Conservation (phyloP, 176 grass and related monocot genomes). For the Thinopyrum elongatum region DNA sequence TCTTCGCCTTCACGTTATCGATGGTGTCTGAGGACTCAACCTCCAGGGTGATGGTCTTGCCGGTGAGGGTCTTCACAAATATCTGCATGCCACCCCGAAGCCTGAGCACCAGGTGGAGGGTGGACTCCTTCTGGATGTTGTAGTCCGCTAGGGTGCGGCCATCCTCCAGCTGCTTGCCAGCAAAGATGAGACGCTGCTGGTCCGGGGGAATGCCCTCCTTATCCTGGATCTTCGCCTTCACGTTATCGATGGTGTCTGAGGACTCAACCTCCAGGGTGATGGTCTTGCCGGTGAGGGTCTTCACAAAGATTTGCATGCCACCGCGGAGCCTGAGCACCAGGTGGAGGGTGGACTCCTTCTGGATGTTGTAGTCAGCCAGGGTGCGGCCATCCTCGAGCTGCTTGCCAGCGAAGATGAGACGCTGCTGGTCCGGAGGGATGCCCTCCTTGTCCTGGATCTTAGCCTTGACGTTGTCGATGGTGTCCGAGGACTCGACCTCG, state of each 20-base stretch:
- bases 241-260: conserved; percentile 69
- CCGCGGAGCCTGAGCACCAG: conserved; percentile 48
- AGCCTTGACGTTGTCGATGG: conserved; percentile 62
- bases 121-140: no score
- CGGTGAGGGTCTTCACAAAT: conserved; percentile 79
- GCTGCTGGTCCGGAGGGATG: conserved; percentile 64
- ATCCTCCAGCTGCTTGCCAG: no score
- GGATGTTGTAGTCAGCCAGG: conserved; percentile 70
- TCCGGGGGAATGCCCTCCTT: no score
- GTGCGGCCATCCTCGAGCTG: conserved; percentile 71
- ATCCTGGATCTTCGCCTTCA: no score
- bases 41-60: conserved; percentile 83
- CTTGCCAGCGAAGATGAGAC: conserved; percentile 59
- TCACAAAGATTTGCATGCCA: conserved; percentile 71
- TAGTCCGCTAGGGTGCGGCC: no score
- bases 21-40: conserved; percentile 65
- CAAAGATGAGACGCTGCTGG: no score
- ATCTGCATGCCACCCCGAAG: no score
- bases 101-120: no score
- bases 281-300: conserved; percentile 83
- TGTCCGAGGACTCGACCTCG: conserved; percentile 52
- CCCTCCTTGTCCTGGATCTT: no score
- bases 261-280: conserved; percentile 72
- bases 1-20: conserved; percentile 74
- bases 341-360: conserved; percentile 72